Evolutionary conservation across 495 filamentous ascomycete species (phyloP), one percentile per base, ranked within the genome.

Genomic region (Cenococcum geophilum): DNA sequence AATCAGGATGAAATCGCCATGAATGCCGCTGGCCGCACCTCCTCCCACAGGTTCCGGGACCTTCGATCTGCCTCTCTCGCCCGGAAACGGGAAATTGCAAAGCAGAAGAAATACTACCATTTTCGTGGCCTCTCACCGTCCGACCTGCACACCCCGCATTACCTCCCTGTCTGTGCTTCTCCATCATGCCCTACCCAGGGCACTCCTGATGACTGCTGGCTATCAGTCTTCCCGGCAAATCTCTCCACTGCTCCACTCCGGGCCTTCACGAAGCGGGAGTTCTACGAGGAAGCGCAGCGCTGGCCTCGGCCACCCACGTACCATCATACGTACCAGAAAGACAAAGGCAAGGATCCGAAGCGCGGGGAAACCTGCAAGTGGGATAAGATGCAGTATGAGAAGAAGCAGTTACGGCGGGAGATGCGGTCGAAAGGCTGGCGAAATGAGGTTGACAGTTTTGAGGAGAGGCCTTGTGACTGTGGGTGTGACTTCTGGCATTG

Each of bases 271-370:
- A 47, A 47, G 42, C 42, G 42, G 14, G 42, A 47, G 42, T 16
- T 21, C 14, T 47, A 47, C 10, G 20, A 47, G 10, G 42, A 47
- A 21, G 42, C 42, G 10, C 42, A 47, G 42, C 42, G 42, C 4
- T 47, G 42, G 42, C 42, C 42, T 47, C 14, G 42, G 10, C 42
- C 42, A 47, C 42, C 42, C 4, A 47, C 42, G 10, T 47, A 47
- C 20, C 42, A 47, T 47, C 42, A 47, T 47, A 47, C 42, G 42
- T 47, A 47, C 20, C 42, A 47, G 42, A 47, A 47, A 21, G 42
- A 47, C 10, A 47, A 47, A 21, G 42, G 42, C 16, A 47, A 47
- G 42, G 20, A 21, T 16, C 16, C 14, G 4, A 47, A 21, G 10
- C 14, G 14, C 4, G 42, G 42, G 2, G 42, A 47, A 9, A 47